phyloP scores from a whole-genome alignment of 345 rosid species.

The Moringa oleifera region DNA sequence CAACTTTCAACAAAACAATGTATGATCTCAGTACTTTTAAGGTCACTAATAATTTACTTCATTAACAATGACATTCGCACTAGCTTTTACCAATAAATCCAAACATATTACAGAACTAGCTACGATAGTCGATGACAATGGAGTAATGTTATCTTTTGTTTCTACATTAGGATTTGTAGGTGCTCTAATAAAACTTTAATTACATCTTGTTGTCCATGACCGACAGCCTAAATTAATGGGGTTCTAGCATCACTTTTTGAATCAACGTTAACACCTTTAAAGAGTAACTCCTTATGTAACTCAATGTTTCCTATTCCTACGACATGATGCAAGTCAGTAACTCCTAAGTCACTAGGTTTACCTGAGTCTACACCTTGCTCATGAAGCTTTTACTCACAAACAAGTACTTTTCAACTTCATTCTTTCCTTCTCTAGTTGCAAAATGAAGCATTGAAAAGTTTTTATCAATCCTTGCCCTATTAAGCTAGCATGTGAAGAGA shows the following conservation, averaged over 20 bases:
- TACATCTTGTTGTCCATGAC: conserved; percentile 71
- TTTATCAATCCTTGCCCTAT: too few relatives aligned
- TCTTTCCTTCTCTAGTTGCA: too few relatives aligned
- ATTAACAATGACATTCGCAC: conserved; percentile 68
- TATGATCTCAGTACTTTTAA: conserved; percentile 56
- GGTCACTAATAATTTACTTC: conserved; percentile 89
- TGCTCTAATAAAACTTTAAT: conserved; percentile 69
- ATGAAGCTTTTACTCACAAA: too few relatives aligned
- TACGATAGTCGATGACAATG: conserved; percentile 81
- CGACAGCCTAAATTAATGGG: conserved; percentile 90
- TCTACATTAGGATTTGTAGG: conserved; percentile 74
- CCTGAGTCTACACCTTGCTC: conserved; percentile 70
- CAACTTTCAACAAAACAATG: conserved; percentile 68
- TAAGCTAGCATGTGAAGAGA: too few relatives aligned
- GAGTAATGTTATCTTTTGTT: conserved; percentile 82
- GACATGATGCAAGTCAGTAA: conserved; percentile 83
- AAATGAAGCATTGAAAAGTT: too few relatives aligned
- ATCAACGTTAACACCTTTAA: conserved; percentile 64
- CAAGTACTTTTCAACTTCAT: too few relatives aligned
- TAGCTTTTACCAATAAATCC: conserved; percentile 76
- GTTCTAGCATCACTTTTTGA: conserved; percentile 87
- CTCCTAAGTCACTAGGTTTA: conserved; percentile 75
- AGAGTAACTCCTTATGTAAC: conserved; percentile 54
- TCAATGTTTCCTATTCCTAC: conserved; percentile 77
- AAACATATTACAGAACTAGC: conserved; percentile 76